Conservation (phyloP, 371 early-diverging fungal genomes). For the Synchytrium microbalum region DNA sequence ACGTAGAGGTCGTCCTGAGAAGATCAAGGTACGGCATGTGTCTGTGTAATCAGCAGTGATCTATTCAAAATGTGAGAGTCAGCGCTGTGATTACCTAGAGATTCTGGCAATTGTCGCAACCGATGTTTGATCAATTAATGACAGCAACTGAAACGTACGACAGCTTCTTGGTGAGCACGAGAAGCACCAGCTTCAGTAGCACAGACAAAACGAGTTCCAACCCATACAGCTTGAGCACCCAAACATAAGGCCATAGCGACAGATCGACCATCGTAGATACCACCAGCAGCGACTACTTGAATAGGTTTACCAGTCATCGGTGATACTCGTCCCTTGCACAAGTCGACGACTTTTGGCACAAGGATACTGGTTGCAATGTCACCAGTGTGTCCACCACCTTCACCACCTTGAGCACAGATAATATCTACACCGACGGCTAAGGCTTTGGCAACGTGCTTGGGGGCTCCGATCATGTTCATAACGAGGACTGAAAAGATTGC, state of each 20-base stretch:
- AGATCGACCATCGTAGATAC: constrained; percentile 28
- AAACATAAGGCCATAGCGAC: constrained; percentile 25
- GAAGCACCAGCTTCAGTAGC: constrained; percentile 33
- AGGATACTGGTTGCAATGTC: constrained; percentile 32
- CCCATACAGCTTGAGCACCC: constrained; percentile 36
- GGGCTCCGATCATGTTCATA: no score
- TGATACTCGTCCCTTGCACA: constrained; percentile 25
- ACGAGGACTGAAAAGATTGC: no score
- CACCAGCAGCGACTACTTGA: constrained; percentile 29
- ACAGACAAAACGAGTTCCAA: constrained; percentile 32
- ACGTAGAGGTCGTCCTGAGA: no score
- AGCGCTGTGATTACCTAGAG: no score
- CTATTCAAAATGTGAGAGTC: no score
- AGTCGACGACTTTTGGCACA: constrained; percentile 32
- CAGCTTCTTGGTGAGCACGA: constrained; percentile 28
- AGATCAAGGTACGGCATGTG: no score
- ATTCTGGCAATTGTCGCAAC: constrained; percentile 20
- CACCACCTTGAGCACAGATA: constrained; percentile 37
- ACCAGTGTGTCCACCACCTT: constrained; percentile 32
- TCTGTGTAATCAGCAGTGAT: no score
- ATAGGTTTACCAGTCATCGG: constrained; percentile 22
- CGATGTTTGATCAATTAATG: no score
- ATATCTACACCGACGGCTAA: no score
- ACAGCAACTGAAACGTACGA: constrained; percentile 25
- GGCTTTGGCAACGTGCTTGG: no score